phyloP scores from a whole-genome alignment of 192 early-diverging fungal species.

The Dissophora globulifera region DNA sequence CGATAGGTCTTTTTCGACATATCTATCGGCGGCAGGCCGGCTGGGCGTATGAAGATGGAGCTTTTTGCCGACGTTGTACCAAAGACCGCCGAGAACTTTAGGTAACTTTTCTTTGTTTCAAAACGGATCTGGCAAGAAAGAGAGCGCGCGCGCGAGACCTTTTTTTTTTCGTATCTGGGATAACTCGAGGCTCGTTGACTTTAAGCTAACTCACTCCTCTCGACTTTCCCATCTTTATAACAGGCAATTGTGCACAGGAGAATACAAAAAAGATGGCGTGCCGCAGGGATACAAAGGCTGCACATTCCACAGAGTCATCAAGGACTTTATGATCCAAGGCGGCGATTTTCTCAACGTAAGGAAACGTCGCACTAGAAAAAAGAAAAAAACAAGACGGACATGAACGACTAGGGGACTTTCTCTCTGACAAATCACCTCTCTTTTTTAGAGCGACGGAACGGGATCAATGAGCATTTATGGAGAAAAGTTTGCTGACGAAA shows the following conservation, averaged over 20 bases:
- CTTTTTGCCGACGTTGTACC: constrained; percentile 77
- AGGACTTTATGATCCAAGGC: constrained; percentile 95
- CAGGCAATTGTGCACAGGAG: constrained; percentile 93
- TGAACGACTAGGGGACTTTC: too few relatives aligned
- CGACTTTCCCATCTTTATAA: not conserved
- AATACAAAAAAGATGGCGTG: constrained; percentile 81
- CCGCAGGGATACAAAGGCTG: constrained; percentile 91
- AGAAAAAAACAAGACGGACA: too few relatives aligned
- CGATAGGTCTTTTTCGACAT: constrained; percentile 88
- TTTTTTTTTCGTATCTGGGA: too few relatives aligned
- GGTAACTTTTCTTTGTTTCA: too few relatives aligned
- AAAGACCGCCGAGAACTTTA: constrained; percentile 87
- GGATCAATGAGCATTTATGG: constrained; percentile 90
- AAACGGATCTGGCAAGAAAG: too few relatives aligned
- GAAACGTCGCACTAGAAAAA: too few relatives aligned
- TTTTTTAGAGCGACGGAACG: constrained; percentile 77
- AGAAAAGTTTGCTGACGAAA: constrained; percentile 82
- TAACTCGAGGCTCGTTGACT: too few relatives aligned
- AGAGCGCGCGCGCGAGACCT: too few relatives aligned
- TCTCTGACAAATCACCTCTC: too few relatives aligned
- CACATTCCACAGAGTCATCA: constrained; percentile 89
- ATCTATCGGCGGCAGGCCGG: constrained; percentile 72
- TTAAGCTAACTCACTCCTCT: too few relatives aligned
- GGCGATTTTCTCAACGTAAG: constrained; percentile 95
- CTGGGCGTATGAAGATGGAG: constrained; percentile 77